Evolutionary conservation across 345 rosid species (phyloP).

Genomic region (Brassica cretica): DNA sequence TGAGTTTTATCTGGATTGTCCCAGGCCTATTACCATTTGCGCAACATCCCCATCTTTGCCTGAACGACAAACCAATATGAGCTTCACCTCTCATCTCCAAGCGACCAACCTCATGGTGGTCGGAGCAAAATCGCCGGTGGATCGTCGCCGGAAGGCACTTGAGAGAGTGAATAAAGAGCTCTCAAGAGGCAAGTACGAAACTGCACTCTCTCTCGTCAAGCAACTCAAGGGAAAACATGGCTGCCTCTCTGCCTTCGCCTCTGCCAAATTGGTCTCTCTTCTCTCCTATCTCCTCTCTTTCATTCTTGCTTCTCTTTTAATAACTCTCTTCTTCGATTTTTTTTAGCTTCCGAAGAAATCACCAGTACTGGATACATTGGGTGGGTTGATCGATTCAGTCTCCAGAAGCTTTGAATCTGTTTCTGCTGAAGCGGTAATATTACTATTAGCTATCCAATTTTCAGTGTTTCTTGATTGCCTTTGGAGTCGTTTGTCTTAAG

Average conservation of each 20-base stretch:
- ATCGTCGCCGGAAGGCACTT: constrained; percentile 45
- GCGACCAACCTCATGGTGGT: neutral
- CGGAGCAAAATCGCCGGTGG: constrained; percentile 24
- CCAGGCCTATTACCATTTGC: no score
- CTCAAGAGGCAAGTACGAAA: constrained; percentile 41
- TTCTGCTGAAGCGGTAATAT: constrained; percentile 36
- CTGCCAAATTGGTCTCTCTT: constrained; percentile 47
- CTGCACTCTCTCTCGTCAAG: constrained; percentile 50
- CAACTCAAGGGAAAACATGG: constrained; percentile 49
- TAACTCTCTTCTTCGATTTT: neutral
- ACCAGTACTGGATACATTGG: constrained; percentile 34
- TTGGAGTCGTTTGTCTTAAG: neutral
- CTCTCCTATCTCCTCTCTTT: neutral
- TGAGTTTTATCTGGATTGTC: no score
- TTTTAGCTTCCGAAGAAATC: constrained; percentile 48
- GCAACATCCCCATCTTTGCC: no score
- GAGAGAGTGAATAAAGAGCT: constrained; percentile 53
- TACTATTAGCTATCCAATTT: neutral
- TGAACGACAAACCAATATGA: neutral
- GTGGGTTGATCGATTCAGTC: constrained; percentile 45
- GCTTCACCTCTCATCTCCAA: constrained; percentile 23
- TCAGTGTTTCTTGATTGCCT: neutral
- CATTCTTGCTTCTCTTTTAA: neutral
- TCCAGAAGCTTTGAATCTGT: constrained; percentile 36
- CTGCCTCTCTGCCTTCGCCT: constrained; percentile 51